Base-by-base conservation (phyloP, 805 yeast genomes). In the Priceomyces haplophilus region DNA sequence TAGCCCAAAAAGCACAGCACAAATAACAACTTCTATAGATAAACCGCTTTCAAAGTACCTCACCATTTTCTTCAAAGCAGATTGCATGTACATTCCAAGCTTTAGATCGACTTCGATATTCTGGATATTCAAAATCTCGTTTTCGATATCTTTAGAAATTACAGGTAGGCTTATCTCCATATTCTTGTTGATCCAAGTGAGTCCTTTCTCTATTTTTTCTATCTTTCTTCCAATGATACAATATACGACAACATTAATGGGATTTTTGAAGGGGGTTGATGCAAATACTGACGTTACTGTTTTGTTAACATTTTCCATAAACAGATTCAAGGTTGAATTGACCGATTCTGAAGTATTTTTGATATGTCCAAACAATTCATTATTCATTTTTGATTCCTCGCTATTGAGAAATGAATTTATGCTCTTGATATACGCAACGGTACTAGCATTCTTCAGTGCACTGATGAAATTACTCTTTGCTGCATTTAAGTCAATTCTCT, bases 221-320 rank as follows among this genome's bases (percentile, higher is more conserved):
- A 91, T 59, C 53, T 91, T 93, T 38, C 83, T 70, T 13, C 87
- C 91, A 30, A 93, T 69, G 2, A 87, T 78, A 65, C 99, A 91
- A 24, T 82, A 80, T 3, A 90, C 85, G 0, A 88, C 79, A 0
- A 83, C 73, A 21, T 74, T 72, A 36, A 88, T 71, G 0, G 95
- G 85, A 1, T 58, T 58, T 37, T 80, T 77, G 8, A 91, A 64
- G 0, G 85, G 76, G 0, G 97, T 88, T 2, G 73, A 73, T 4
- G 82, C 80, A 62, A 93, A 89, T 0, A 81, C 71, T 7, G 72
- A 69, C 21, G 71, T 69, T 4, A 93, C 59, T 0, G 80, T 80
- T 3, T 56, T 53, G 55, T 85, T 82, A 67, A 90, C 75, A n/a
- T 65, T 71, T 2, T 57, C 63, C 39, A 83, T 70, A 59, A 89